phyloP scores from a whole-genome alignment of 305 asterid species.

The Fraxinus angustifolia region DNA sequence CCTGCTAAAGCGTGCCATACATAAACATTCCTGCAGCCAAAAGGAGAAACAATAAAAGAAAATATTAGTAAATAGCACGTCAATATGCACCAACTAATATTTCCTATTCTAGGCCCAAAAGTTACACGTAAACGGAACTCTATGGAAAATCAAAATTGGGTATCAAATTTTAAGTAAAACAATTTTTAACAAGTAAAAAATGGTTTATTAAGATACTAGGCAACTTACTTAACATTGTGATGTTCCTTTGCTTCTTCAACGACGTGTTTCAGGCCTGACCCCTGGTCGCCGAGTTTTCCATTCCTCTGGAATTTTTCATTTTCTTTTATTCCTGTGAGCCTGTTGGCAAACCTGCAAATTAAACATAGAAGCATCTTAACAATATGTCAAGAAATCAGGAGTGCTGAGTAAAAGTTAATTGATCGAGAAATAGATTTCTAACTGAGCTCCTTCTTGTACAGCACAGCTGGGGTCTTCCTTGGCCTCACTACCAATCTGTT shows the following conservation, averaged over 20 bases:
- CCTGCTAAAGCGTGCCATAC: constrained; percentile 85
- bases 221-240: constrained; percentile 69
- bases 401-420: background rate
- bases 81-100: background rate
- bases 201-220: background rate
- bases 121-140: background rate
- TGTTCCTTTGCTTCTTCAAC: constrained; percentile 66
- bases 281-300: constrained; percentile 39
- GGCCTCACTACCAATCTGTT: constrained; percentile 76
- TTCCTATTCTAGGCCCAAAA: background rate
- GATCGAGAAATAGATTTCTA: constrained; percentile 29
- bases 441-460: constrained; percentile 99
- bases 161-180: background rate
- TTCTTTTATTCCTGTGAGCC: constrained; percentile 89
- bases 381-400: background rate
- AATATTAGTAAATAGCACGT: background rate
- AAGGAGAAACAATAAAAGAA: background rate
- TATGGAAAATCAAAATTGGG: background rate
- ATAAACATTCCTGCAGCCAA: constrained; percentile 41
- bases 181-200: background rate
- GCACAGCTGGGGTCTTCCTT: constrained; percentile 57
- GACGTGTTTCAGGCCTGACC: constrained; percentile 64
- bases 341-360: constrained; percentile 75
- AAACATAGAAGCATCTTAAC: background rate
- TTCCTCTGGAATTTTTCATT: constrained; percentile 74